A percentile compares a stretch with the other conserved stretches of the same genome.
Conservation (phyloP, 2,329 filamentous ascomycete species). For the Acephala macrosclerotiorum region DNA sequence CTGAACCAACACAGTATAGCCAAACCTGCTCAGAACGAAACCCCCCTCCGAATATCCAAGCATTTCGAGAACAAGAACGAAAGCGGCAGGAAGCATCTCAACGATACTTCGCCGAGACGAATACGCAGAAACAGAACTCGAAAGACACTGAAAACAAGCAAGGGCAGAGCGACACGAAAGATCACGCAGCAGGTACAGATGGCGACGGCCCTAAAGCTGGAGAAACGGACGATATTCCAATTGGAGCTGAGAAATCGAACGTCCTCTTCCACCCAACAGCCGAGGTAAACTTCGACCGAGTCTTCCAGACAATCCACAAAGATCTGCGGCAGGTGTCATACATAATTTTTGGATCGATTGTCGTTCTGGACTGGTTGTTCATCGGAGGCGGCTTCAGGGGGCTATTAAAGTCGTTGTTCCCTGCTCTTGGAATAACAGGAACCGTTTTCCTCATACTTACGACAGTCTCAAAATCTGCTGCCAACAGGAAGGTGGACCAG, state of each 20-base stretch:
- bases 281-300: conserved; percentile 25
- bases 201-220: conserved; percentile 27
- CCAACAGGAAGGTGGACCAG: conserved; percentile 10
- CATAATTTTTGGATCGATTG: conserved; percentile 25
- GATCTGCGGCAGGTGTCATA: conserved; percentile 26
- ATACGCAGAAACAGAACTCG: conserved; percentile 10
- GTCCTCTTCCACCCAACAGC: conserved; percentile 34
- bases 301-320: conserved; percentile 29
- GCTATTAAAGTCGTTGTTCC: conserved; percentile 29
- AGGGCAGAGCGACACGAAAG: conserved; percentile 15
- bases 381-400: conserved; percentile 31
- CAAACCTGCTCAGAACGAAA: conserved; percentile 36
- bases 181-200: conserved; percentile 8
- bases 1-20: conserved; percentile 30
- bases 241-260: conserved; percentile 36
- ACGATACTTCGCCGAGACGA: conserved; percentile 29
- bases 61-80: conserved; percentile 25
- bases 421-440: conserved; percentile 28
- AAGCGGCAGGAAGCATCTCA: conserved; percentile 27
- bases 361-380: conserved; percentile 31
- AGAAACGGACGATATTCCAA: conserved; percentile 33
- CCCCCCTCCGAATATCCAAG: conserved; percentile 37
- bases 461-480: conserved; percentile 19
- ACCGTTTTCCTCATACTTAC: conserved; percentile 28
- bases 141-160: neutral